Evolutionary conservation across 176 grass and related monocot genomes (phyloP).

Genomic region (Dactylis glomerata): DNA sequence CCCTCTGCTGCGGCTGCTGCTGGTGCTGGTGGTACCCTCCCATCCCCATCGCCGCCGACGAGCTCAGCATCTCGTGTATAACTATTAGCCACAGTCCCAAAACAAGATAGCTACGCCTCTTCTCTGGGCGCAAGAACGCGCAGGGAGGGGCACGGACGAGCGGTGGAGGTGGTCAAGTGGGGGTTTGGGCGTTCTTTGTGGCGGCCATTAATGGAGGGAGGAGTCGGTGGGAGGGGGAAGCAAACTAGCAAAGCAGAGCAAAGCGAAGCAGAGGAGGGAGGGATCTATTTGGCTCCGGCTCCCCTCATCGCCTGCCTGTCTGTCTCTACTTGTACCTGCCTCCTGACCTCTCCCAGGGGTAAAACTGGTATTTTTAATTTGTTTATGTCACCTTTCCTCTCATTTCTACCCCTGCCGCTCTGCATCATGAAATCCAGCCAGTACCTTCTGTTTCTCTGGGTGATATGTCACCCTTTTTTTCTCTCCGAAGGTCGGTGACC

Average conservation of each 20-base stretch:
- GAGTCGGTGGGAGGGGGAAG: slow-evolving; percentile 29
- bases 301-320: not conserved
- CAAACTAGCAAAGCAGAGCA: not conserved
- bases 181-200: slow-evolving; percentile 48
- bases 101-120: not conserved
- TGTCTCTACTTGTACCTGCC: slow-evolving; percentile 12
- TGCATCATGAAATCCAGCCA: not conserved
- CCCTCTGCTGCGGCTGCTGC: slow-evolving; percentile 32
- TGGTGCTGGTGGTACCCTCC: slow-evolving; percentile 34
- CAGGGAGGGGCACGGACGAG: not conserved
- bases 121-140: not conserved
- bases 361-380: not conserved
- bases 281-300: slow-evolving; percentile 13
- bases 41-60: slow-evolving; percentile 41
- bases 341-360: not conserved
- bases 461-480: not conserved
- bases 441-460: not conserved
- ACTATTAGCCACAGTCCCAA: not conserved
- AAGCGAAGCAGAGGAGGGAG: not conserved
- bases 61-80: slow-evolving; percentile 47
- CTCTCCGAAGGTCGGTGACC: no score
- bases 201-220: slow-evolving; percentile 53
- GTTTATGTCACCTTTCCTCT: not conserved
- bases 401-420: not conserved
- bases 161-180: slow-evolving; percentile 18